Base-by-base conservation (phyloP, 2,329 filamentous ascomycete genomes). In the Beauveria sp. region DNA sequence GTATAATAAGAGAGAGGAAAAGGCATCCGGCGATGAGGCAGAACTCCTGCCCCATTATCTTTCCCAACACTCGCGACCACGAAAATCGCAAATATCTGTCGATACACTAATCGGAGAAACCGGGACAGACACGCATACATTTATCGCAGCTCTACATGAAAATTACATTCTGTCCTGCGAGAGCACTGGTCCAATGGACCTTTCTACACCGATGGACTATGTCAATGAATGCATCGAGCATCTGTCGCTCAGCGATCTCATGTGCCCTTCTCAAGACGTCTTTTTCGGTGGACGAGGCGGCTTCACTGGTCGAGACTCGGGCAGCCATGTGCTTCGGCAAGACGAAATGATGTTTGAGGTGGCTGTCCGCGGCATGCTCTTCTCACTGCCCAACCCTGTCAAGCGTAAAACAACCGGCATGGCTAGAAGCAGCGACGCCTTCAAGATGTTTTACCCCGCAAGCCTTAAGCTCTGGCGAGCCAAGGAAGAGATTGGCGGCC, bases 331-430 rank as follows among this genome's bases (percentile, higher is more conserved):
- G 16, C 76, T 98, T 10, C 87, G 93, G 7, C 93, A 98, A 73
- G 92, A 97, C 65, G 95, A 99, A 70, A 93, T 99, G 71, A 88
- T 89, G 26, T 98, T 97, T 66, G 91, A 99, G 66, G 87, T 93
- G 20, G 92, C 92, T 5, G 90, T 96, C 0, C 86, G 93, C 14
- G 95, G 95, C 0, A 76, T 98, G 55, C 75, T 97, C 0, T 96
- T 96, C 71, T 88, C 87, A 10, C 81, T 99, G 2, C 95, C 95
- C 1, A 84, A 84, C 67, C 93, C 93, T 0, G 95, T 99, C 10
- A 93, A 90, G 71, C 83, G 87, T n/a, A 81, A 80, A 80, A 72
- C 78, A 67, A 69, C 73, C 69, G 67, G 77, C 69, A 68, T 70
- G 68, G 76, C 69, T 72, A 80, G 64, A 70, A 75, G 66, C 73